phyloP scores from a whole-genome alignment of 1,284 basidiomycete species.

The Papiliotrema laurentii region DNA sequence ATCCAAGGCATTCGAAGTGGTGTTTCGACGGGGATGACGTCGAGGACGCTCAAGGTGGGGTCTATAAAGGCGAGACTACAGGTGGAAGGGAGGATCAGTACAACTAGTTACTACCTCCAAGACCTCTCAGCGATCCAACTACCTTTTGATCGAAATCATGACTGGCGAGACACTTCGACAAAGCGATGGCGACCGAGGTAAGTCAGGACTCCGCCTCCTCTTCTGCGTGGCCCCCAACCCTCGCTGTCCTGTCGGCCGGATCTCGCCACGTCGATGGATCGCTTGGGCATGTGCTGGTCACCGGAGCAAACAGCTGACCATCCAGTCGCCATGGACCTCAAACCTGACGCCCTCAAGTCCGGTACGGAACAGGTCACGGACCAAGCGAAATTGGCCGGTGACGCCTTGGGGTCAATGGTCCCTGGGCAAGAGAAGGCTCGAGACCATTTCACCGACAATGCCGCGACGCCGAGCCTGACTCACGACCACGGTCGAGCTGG shows the following conservation, averaged over 20 bases:
- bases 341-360: conserved; percentile 13
- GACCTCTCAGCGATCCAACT: neutral
- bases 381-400: neutral
- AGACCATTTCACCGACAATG: conserved; percentile 13
- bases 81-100: no score
- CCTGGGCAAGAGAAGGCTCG: conserved; percentile 15
- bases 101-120: neutral
- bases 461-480: conserved; percentile 6
- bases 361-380: conserved; percentile 2
- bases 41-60: neutral
- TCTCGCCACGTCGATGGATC: neutral
- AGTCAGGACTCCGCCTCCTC: neutral
- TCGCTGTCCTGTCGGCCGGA: no score
- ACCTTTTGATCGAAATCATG: neutral
- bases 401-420: conserved; percentile 9
- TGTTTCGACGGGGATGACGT: neutral
- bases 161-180: conserved; percentile 5
- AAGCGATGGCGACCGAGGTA: conserved; percentile 4
- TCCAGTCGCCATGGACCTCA: conserved; percentile 8
- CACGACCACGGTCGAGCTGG: conserved; percentile 12
- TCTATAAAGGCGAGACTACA: no score
- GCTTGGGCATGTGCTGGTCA: no score
- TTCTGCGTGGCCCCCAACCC: neutral
- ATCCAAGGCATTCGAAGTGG: no score
- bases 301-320: neutral